Percentiles rank a stretch among this genome's conserved stretches.
These are phyloP conservation scores for Fusarium avenaceum DNA, from an alignment of 2,329 filamentous ascomycete genomes.

Conservation along the genomic window DNA sequence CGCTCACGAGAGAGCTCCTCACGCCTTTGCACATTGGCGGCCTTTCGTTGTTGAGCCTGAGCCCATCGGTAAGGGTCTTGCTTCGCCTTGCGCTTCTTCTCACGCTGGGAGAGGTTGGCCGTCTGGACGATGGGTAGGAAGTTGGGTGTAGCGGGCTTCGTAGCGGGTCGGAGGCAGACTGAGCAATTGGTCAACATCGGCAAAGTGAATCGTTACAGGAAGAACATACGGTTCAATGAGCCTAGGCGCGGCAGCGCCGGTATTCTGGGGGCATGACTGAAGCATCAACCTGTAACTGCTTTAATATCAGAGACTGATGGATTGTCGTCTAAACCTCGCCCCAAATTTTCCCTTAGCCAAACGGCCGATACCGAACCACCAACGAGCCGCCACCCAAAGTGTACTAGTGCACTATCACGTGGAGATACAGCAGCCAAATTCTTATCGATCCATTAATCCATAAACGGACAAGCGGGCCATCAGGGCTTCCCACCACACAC, in stretches of 20 bases:
- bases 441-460: conserved; percentile 36
- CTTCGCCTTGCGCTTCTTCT: conserved; percentile 75
- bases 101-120: conserved; percentile 72
- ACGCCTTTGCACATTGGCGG: conserved; percentile 83
- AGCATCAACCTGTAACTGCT: conserved; percentile 46
- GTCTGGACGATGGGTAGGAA: conserved; percentile 73
- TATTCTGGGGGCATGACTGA: conserved; percentile 76
- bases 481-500: conserved; percentile 56
- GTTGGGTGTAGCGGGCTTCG: conserved; percentile 61
- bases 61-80: conserved; percentile 86
- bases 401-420: conserved; percentile 53
- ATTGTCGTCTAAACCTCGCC: conserved; percentile 41
- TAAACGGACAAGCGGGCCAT: conserved; percentile 51
- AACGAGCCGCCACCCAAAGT: not conserved
- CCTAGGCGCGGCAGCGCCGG: conserved; percentile 70
- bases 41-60: conserved; percentile 85
- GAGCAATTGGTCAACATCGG: conserved; percentile 47
- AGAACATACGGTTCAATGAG: conserved; percentile 69
- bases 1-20: conserved; percentile 76
- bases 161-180: conserved; percentile 73
- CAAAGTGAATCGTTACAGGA: not conserved
- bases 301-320: conserved; percentile 42
- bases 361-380: conserved; percentile 25
- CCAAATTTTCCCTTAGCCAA: conserved; percentile 55
- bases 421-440: conserved; percentile 19